These are phyloP conservation scores for Phragmites australis DNA, from an alignment of 176 grass and related monocot species.

Conservation along the genomic window DNA sequence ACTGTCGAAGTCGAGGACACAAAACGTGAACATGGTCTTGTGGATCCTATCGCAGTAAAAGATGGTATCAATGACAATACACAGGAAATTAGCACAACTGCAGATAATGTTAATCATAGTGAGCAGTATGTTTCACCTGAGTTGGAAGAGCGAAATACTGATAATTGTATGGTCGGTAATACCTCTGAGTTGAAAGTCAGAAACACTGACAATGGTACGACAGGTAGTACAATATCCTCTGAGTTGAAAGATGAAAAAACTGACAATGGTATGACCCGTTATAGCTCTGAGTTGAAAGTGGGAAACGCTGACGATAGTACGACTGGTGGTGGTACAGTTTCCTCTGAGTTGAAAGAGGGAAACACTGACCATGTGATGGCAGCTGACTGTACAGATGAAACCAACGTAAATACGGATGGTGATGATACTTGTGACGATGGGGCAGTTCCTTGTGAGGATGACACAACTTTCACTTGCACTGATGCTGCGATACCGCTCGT, in stretches of 20 bases:
- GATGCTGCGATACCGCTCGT: conserved; percentile 19
- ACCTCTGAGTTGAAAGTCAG: neutral
- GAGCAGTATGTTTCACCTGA: conserved; percentile 1
- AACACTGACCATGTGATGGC: neutral
- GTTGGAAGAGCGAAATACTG: conserved; percentile 6
- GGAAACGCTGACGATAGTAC: neutral
- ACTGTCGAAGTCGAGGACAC: too few relatives aligned
- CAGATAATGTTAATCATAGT: conserved; percentile 2
- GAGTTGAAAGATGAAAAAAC: neutral
- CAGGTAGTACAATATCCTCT: neutral
- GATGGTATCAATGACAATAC: neutral
- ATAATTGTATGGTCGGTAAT: neutral
- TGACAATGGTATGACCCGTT: neutral
- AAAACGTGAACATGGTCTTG: conserved; percentile 15
- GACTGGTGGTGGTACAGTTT: neutral
- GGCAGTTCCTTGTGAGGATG: conserved; percentile 28
- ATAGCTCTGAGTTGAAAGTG: neutral
- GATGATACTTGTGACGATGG: neutral
- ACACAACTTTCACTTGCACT: neutral
- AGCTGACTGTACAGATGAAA: neutral
- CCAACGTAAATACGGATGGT: neutral
- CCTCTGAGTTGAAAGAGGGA: neutral
- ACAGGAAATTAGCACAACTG: conserved; percentile 7
- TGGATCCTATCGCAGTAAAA: conserved; percentile 20
- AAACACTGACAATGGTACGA: neutral